Percentiles rank a stretch among this genome's conserved stretches.
Evolutionary conservation across 257 asterid species (phyloP).

Genomic region (Gentiana dahurica): DNA sequence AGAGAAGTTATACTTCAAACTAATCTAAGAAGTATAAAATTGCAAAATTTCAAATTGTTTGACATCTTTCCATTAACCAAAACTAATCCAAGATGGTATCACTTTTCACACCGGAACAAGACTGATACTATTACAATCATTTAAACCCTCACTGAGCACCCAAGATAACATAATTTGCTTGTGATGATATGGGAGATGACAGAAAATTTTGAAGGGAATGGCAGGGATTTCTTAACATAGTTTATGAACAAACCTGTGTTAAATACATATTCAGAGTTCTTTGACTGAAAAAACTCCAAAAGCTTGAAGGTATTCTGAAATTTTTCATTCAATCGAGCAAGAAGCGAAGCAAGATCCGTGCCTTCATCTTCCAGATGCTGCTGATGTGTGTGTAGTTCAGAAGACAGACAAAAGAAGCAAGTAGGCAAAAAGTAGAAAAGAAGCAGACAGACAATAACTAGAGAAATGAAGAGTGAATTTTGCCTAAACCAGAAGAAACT

Average conservation of each 20-base stretch:
- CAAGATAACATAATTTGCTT: too few species aligned
- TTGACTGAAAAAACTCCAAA: conserved; percentile 58
- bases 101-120: too few species aligned
- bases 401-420: neutral
- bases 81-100: too few species aligned
- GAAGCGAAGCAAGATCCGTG: conserved; percentile 41
- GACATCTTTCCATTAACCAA: too few species aligned
- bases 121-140: too few species aligned
- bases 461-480: neutral
- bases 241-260: conserved; percentile 52
- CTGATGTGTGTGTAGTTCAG: conserved; percentile 53
- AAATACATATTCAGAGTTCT: conserved; percentile 70
- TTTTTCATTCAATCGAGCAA: conserved; percentile 50
- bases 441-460: neutral
- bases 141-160: too few species aligned
- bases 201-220: too few species aligned
- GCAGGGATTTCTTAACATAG: too few species aligned
- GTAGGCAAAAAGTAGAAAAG: neutral
- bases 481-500: neutral
- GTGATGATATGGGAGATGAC: too few species aligned
- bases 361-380: conserved; percentile 36
- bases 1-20: too few species aligned
- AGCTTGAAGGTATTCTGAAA: conserved; percentile 40
- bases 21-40: too few species aligned
- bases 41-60: too few species aligned